A percentile compares a stretch with the other conserved stretches of the same genome.
Conservation (phyloP, 2,329 filamentous ascomycete genomes). For the Bipolaris victoriae region DNA sequence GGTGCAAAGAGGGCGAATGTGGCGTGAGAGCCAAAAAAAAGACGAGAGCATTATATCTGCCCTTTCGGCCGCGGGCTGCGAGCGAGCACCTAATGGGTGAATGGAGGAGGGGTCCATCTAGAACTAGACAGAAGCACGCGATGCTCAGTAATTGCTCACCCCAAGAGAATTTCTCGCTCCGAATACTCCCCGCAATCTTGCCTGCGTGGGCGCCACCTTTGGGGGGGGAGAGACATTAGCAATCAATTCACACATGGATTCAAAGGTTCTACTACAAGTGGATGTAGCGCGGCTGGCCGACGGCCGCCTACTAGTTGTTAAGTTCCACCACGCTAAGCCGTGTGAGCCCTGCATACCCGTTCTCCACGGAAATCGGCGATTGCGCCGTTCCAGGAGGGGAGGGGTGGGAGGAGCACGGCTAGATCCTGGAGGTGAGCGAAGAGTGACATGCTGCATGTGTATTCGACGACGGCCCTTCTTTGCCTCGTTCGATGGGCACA, state of each 20-base stretch:
- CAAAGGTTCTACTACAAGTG: conserved; percentile 17
- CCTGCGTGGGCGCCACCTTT: conserved; percentile 13
- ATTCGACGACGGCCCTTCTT: not conserved
- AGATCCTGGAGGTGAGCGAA: not conserved
- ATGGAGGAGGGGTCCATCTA: not conserved
- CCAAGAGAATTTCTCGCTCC: conserved; percentile 12
- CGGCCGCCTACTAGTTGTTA: conserved; percentile 8
- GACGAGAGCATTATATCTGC: not conserved
- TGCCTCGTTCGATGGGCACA: conserved; percentile 11
- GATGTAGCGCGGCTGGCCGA: conserved; percentile 20
- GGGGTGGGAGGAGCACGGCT: not conserved
- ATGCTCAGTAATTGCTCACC: conserved; percentile 13
- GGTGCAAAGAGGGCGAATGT: not conserved
- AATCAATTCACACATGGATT: conserved; percentile 25
- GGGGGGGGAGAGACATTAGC: conserved; percentile 18
- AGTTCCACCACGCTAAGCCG: conserved; percentile 7
- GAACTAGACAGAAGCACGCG: conserved; percentile 13
- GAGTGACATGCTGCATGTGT: not conserved
- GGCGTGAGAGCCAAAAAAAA: conserved; percentile 3
- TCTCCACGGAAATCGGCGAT: conserved; percentile 14
- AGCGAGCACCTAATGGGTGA: not conserved
- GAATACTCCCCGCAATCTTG: conserved; percentile 14
- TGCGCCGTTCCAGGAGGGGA: conserved; percentile 5
- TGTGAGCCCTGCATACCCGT: conserved; percentile 9
- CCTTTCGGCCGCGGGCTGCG: conserved; percentile 17